Evolutionary conservation across 2,329 filamentous ascomycete genomes (phyloP), one percentile per base, ranked within the genome.

Genomic region (Lecanicillium sp.): DNA sequence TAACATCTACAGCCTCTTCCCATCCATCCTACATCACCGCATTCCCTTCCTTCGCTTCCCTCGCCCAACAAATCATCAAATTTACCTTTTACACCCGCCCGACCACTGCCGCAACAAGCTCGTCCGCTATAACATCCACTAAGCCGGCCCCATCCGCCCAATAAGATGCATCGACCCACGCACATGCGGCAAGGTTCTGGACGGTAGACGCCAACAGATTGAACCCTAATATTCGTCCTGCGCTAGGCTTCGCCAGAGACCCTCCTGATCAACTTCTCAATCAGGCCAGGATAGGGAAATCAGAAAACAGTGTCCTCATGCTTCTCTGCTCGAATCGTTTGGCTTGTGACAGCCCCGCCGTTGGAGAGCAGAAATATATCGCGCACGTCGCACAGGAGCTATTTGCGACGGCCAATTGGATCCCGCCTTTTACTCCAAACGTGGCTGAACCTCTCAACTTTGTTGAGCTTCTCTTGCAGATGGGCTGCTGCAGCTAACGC

Each of bases 121-220:
- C 29, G 17, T 20, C 32, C 30, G 38, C 30, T 41, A 41, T 27
- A 40, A 21, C 37, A 9, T 40, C 20, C 37, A 36, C 45, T 48
- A 48, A 48, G 38, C 45, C 45, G 24, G 26, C 29, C 36, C 40
- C 48, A 33, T 40, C 21, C 21, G 41, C 40, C 48, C 48, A 49
- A 49, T 49, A 7, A 49, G 48, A 49, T 40, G 36, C 35, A 40
- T 40, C 40, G 48, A 39, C 48, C 48, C 48, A 49, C 36, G 48
- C 48, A 49, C 48, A 49, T 49, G 48, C 48, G 36, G 41, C 48
- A 27, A 41, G n/a, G 20, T 20, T 40, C 36, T 47, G 44, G 44
- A 47, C 15, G 17, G 17, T 40, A 47, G 14, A 20, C 44, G 36
- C 44, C 35, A 24, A 26, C 33, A 38, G 26, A 38, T 21, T 24